Base-by-base conservation (phyloP, 768 basidiomycete species). In the Harrya chromipes region DNA sequence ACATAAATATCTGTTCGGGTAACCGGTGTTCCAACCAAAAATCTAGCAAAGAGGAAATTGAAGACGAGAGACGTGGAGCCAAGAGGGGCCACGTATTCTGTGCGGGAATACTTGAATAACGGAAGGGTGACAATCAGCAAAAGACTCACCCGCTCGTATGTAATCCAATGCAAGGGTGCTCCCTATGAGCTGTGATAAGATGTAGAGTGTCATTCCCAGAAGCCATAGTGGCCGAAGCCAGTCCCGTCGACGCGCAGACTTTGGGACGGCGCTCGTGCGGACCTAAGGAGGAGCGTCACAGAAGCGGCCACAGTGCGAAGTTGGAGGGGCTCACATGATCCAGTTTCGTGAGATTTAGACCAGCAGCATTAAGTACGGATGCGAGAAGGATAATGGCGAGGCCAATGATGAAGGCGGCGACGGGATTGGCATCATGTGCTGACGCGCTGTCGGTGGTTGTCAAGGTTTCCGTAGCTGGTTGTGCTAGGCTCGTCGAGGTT, bases 31-130 rank as follows among this genome's bases (percentile, higher is more conserved):
- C 89, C 90, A 6, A 91, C 85, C 51, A 92, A 78, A 62, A 92
- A 87, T 58, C 87, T 82, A 33, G 95, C 95, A 66, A 97, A 95
- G 33, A 97, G 75, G 65, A 97, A 94, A 67, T 98, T 98, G 75
- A 98, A 97, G 48, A 98, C 83, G 54, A 98, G 82, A 12, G 92
- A 90, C 11, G 92, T 88, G 0, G 91, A 92, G 13, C 95, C 94
- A 4, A 98, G 79, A 2, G 94, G 94, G 2, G 95, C 95, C 48
- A 98, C 94, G 67, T 97, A 97, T 81, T 95, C 90, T 83, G 69
- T 14, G 49, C 7, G 45, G 20, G 10, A 35, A 51, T 66, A 50
- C 44, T 44, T 62, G 38, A 57, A 53, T 8, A 34, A 41, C 40
- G 4, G 14, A 24, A 16, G 33, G 14, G 5, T 13, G 46, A 40